Base-by-base conservation (phyloP, 2,329 filamentous ascomycete species). In the Colletotrichum graminicola region DNA sequence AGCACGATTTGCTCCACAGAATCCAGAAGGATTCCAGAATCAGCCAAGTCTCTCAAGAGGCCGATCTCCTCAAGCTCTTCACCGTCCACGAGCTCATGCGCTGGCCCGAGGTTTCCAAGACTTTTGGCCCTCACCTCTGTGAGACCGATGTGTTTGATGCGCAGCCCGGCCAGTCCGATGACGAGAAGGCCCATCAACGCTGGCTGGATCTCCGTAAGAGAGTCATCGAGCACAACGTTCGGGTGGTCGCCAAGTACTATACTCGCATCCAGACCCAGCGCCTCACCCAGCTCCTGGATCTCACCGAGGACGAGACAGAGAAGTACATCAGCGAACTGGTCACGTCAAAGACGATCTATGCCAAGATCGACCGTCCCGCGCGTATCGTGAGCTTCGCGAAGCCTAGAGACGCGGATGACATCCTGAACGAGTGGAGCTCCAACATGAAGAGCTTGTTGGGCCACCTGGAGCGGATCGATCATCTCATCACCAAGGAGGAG, bases 401-500 rank as follows among this genome's bases (percentile, higher is more conserved):
- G 87, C 94, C 95, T 63, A 90, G 95, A 74, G 95, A 97, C 82
- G 94, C 95, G 1, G 96, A 99, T 79, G 96, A 99, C 82, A 91
- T 98, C 64, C 85, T 99, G 78, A 99, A 99, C 79, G 96, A 99
- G 84, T 99, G 96, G 96, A 97, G 94, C 81, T 92, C 93, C 78
- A 97, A 98, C 82, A 98, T 97, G 94, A 97, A 96, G 91, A 95
- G 92, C 79, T 83, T 97, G 77, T 84, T 97, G 75, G 94, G 94
- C 14, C 84, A 95, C 66, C 80, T 97, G 79, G 94, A 97, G 87
- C 89, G 94, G 74, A 97, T 99, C 73, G 96, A 99, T 80, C 96
- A 99, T 82, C 87, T 99, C 78, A 99, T 99, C 79, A 99, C 97
- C 66, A 98, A 98, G 88, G 96, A 99, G 84, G 96, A 99, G 87